Percentiles rank a stretch among this genome's conserved stretches.
Conservation (phyloP, 1,284 basidiomycete species). For the Microbotryomycetes sp. region DNA sequence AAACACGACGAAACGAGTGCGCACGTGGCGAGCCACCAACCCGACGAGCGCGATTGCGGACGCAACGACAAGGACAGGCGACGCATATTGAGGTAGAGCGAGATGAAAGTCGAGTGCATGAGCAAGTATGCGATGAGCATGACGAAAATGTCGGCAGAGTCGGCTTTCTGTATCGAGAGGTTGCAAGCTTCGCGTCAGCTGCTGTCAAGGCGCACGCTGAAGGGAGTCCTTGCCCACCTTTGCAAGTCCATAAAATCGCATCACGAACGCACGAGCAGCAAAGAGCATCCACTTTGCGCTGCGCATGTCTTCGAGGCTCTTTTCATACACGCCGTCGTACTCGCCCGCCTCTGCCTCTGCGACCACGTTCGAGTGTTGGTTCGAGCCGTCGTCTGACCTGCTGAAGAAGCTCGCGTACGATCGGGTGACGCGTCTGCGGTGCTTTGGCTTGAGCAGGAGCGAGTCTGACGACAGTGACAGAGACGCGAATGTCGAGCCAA, state of each 20-base stretch:
- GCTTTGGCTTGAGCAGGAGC: conserved; percentile 18
- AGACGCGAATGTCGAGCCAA: conserved; percentile 14
- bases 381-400: not conserved
- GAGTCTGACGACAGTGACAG: conserved; percentile 15
- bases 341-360: not conserved
- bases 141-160: conserved; percentile 90
- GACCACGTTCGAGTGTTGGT: not conserved
- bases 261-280: conserved; percentile 66
- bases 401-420: not conserved
- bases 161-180: conserved; percentile 58
- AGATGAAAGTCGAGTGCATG: conserved; percentile 93
- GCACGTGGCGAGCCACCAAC: conserved; percentile 67
- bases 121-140: conserved; percentile 91
- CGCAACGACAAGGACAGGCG: conserved; percentile 84
- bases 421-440: conserved; percentile 1
- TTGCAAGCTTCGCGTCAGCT: not conserved
- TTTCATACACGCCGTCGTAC: conserved; percentile 4
- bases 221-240: conserved; percentile 49
- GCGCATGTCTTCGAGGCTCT: conserved; percentile 55
- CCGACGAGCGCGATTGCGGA: conserved; percentile 72
- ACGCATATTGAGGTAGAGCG: conserved; percentile 77
- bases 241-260: conserved; percentile 78
- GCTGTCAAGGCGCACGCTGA: not conserved
- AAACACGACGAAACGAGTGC: conserved; percentile 70
- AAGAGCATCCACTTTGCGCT: conserved; percentile 79